These are phyloP conservation scores for Cyathus striatus DNA, from an alignment of 768 basidiomycete genomes.

Conservation along the genomic window DNA sequence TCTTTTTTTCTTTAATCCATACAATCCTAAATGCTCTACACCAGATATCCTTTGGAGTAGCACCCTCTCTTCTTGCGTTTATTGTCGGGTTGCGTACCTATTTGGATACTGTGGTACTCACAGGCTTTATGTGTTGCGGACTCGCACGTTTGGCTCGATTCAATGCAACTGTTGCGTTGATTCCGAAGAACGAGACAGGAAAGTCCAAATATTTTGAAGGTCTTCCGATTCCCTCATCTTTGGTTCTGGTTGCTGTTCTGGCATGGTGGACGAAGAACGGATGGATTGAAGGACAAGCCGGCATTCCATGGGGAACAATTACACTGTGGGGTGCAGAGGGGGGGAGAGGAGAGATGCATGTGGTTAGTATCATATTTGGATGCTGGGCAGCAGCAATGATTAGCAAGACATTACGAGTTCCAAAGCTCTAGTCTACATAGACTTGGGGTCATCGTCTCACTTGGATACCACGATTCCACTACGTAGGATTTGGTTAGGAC, in stretches of 20 bases:
- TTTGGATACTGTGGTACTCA: slow-evolving; percentile 82
- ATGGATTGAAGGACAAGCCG: slow-evolving; percentile 76
- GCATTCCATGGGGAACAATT: slow-evolving; percentile 70
- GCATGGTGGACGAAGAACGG: slow-evolving; percentile 81
- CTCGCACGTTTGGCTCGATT: slow-evolving; percentile 95
- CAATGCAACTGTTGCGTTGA: slow-evolving; percentile 94
- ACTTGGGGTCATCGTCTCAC: not conserved
- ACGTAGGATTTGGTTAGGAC: too few species aligned
- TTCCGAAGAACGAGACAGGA: slow-evolving; percentile 83
- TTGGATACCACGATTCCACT: too few species aligned
- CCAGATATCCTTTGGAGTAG: slow-evolving; percentile 97
- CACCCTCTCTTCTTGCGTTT: slow-evolving; percentile 91
- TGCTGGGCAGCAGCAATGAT: slow-evolving; percentile 96
- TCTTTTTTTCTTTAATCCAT: slow-evolving; percentile 4
- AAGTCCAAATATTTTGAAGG: slow-evolving; percentile 97
- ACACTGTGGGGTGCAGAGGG: slow-evolving; percentile 69
- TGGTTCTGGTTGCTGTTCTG: slow-evolving; percentile 73
- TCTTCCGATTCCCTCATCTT: slow-evolving; percentile 89
- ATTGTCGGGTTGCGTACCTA: slow-evolving; percentile 86
- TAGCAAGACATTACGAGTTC: slow-evolving; percentile 90
- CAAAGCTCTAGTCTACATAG: slow-evolving; percentile 48
- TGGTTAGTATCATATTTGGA: slow-evolving; percentile 71
- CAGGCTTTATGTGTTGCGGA: slow-evolving; percentile 92
- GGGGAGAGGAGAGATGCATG: slow-evolving; percentile 82
- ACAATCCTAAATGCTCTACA: slow-evolving; percentile 3